phyloP scores from a whole-genome alignment of 208 protist genomes.

The Trypanosoma theileri region DNA sequence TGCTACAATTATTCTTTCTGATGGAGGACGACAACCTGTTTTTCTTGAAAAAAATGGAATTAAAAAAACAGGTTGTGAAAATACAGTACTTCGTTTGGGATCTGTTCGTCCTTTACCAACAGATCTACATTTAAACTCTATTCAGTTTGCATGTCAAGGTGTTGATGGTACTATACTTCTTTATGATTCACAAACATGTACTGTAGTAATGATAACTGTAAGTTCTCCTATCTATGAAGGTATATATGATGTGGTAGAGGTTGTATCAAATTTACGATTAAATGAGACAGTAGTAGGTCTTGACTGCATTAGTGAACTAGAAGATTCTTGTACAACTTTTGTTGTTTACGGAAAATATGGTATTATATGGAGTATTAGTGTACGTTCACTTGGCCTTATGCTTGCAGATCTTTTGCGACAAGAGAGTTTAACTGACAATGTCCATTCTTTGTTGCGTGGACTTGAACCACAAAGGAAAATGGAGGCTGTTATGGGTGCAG shows the following conservation, averaged over 20 bases:
- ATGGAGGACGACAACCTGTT: slow-evolving; percentile 45
- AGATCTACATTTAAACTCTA: slow-evolving; percentile 16
- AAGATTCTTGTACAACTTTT: slow-evolving; percentile 36
- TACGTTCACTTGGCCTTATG: slow-evolving; percentile 15
- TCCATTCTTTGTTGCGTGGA: slow-evolving; percentile 2
- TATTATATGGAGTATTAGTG: slow-evolving; percentile 36
- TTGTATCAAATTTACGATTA: slow-evolving; percentile 51
- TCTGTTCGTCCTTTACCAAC: slow-evolving; percentile 19
- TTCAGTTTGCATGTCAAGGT: slow-evolving; percentile 24
- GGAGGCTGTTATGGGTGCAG: slow-evolving; percentile 14
- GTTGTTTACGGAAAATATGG: slow-evolving; percentile 52
- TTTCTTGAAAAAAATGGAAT: slow-evolving; percentile 11
- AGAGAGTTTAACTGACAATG: background rate
- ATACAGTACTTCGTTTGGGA: slow-evolving; percentile 17
- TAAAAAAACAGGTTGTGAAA: background rate
- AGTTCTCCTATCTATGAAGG: slow-evolving; percentile 38
- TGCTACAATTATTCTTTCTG: slow-evolving; percentile 37
- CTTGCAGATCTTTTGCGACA: slow-evolving; percentile 11
- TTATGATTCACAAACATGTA: slow-evolving; percentile 44
- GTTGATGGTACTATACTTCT: slow-evolving; percentile 31
- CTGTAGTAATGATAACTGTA: slow-evolving; percentile 42
- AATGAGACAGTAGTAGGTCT: slow-evolving; percentile 38
- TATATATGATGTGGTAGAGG: slow-evolving; percentile 32
- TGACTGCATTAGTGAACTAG: slow-evolving; percentile 19
- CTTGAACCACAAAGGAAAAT: slow-evolving; percentile 15